Base-by-base conservation (phyloP, 805 yeast species). In the Ogataea trehaloabstinens region DNA sequence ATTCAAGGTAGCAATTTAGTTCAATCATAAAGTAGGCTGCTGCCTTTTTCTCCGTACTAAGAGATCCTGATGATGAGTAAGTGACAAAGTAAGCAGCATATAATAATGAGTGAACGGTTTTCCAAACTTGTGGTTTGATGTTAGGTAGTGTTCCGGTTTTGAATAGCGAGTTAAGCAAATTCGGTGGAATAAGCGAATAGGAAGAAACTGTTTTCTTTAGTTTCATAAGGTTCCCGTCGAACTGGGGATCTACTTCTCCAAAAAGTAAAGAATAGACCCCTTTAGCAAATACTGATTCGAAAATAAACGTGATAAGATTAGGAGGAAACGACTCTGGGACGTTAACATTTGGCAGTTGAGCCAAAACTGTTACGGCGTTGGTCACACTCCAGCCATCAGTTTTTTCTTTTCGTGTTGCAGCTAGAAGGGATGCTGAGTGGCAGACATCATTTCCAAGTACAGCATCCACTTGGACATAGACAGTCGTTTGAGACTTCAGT, bases 401-500 rank as follows among this genome's bases (percentile, higher is more conserved):
- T 24, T 40, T 42, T 7, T 30, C 18, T 5, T 45, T 45, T 20
- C 40, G 38, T 21, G 40, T 10, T 11, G 47, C 38, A n/a, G 41
- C 19, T 13, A 46, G 35, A 46, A 46, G 40, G 1, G 50, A 42
- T 1, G 50, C 50, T 2, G 45, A 41, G 21, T 34, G 29, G 4
- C 47, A 46, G 4, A 46, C 28, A 25, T 46, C 47, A 6, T 41
- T 40, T 5, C 50, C 47, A 5, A 46, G 17, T 10, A 46, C 30
- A 4, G 45, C 32, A 2, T 35, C 16, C 6, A 34, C 38, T 13
- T 39, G 43, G 12, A 44, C 36, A 11, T 31, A 27, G 24, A 37
- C 29, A 12, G 36, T 20, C 2, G 28, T 28, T 3, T 32, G 13
- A 16, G 24, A 13, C 7, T 28, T 22, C 3, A 24, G 28, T 10